These are phyloP conservation scores for Entophlyctis luteolus DNA, from an alignment of 192 early-diverging fungal genomes.

Conservation along the genomic window DNA sequence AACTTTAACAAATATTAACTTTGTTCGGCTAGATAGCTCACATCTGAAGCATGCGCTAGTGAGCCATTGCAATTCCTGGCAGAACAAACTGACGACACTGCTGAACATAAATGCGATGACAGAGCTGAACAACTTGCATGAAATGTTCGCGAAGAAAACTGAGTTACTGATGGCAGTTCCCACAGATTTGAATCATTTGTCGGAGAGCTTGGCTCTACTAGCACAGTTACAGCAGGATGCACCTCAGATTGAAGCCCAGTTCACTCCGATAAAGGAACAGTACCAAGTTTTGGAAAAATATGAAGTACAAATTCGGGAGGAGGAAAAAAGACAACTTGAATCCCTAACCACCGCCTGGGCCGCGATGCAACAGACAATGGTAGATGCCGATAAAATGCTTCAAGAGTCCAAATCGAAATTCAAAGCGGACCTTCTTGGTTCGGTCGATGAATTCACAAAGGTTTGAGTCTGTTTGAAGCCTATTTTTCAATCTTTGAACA, in stretches of 20 bases:
- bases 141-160: conserved; percentile 54
- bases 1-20: conserved; percentile 63
- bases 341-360: conserved; percentile 43
- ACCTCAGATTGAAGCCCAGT: conserved; percentile 51
- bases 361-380: conserved; percentile 46
- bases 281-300: conserved; percentile 63
- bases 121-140: conserved; percentile 49
- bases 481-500: not conserved
- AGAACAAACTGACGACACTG: conserved; percentile 59
- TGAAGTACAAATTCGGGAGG: conserved; percentile 57
- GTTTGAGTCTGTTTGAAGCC: not conserved
- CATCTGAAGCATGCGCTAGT: conserved; percentile 60
- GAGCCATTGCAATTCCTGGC: conserved; percentile 58
- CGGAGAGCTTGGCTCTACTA: conserved; percentile 49
- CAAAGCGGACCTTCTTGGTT: conserved; percentile 46
- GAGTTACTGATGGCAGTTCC: conserved; percentile 50
- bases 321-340: conserved; percentile 49
- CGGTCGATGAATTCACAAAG: conserved; percentile 52
- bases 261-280: conserved; percentile 56
- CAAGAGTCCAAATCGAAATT: conserved; percentile 59
- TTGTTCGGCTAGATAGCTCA: conserved; percentile 58
- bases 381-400: conserved; percentile 47
- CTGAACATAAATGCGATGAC: conserved; percentile 57
- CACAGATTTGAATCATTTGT: conserved; percentile 54
- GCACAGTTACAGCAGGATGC: conserved; percentile 48